Evolutionary conservation across 1,284 basidiomycete genomes (phyloP).

Genomic region (Inonotus obliquus): DNA sequence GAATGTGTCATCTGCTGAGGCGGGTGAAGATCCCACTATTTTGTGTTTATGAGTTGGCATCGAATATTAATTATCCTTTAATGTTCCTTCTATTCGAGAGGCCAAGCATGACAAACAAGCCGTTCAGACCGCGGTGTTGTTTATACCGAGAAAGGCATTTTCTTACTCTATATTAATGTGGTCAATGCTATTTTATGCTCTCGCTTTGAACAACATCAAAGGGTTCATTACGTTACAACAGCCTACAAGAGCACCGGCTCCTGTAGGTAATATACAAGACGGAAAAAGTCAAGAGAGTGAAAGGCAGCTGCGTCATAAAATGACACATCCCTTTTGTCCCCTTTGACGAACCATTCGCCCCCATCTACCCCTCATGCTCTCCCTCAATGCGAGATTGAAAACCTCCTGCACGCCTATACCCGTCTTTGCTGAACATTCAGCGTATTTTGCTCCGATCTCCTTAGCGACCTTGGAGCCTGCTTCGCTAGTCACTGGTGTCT

Average conservation of each 20-base stretch:
- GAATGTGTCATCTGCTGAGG: conserved; percentile 71
- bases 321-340: conserved; percentile 70
- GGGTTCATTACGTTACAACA: neutral
- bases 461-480: conserved; percentile 79
- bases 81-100: too few relatives aligned
- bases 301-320: conserved; percentile 29
- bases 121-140: too few relatives aligned
- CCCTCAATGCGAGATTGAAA: conserved; percentile 85
- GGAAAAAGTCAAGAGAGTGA: neutral
- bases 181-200: neutral
- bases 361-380: conserved; percentile 78
- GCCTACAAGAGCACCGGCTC: neutral
- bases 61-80: too few relatives aligned
- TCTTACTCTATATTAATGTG: neutral
- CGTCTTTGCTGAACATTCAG: conserved; percentile 93
- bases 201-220: neutral
- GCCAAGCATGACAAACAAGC: too few relatives aligned
- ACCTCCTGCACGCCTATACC: conserved; percentile 89
- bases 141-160: neutral
- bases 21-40: neutral
- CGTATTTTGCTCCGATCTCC: conserved; percentile 93
- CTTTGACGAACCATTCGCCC: conserved; percentile 68
- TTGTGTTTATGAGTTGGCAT: neutral
- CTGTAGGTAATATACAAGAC: conserved; percentile 7
- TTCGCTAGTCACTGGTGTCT: conserved; percentile 74